Evolutionary conservation across 495 filamentous ascomycete species (phyloP).

Genomic region (Pseudotulostoma volvatum): DNA sequence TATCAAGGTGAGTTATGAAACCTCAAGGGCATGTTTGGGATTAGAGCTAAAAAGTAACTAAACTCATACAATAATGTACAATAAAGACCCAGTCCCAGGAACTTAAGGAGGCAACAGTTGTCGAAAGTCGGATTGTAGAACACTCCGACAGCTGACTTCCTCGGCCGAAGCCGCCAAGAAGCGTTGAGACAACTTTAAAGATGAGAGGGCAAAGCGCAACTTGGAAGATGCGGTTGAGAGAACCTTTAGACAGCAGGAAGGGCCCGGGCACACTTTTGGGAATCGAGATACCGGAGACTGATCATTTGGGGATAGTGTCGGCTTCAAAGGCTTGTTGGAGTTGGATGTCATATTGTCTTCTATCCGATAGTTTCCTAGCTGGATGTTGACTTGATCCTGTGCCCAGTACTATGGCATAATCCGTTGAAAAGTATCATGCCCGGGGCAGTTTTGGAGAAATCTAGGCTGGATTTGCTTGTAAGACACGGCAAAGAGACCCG

Average conservation of each 20-base stretch:
- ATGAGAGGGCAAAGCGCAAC: background rate
- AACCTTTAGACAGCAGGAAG: background rate
- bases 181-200: background rate
- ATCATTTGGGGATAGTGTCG: conserved; percentile 1
- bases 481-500: conserved; percentile 10
- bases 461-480: conserved; percentile 6
- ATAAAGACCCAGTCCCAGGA: too few species aligned
- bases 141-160: background rate
- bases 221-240: too few species aligned
- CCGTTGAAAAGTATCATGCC: conserved; percentile 9
- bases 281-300: background rate
- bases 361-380: conserved; percentile 8
- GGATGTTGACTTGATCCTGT: conserved; percentile 6
- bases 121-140: conserved; percentile 1
- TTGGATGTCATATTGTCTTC: conserved; percentile 7
- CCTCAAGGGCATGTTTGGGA: too few species aligned
- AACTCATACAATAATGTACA: too few species aligned
- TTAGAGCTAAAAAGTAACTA: too few species aligned
- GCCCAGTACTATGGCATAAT: conserved; percentile 10
- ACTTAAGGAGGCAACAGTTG: too few species aligned
- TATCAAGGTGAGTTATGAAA: too few species aligned
- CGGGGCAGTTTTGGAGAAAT: conserved; percentile 8
- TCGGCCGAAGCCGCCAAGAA: conserved; percentile 1
- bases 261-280: background rate
- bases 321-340: conserved; percentile 9